These are phyloP conservation scores for Panicum hallii DNA, from an alignment of 202 grass and related monocot genomes.

Conservation along the genomic window DNA sequence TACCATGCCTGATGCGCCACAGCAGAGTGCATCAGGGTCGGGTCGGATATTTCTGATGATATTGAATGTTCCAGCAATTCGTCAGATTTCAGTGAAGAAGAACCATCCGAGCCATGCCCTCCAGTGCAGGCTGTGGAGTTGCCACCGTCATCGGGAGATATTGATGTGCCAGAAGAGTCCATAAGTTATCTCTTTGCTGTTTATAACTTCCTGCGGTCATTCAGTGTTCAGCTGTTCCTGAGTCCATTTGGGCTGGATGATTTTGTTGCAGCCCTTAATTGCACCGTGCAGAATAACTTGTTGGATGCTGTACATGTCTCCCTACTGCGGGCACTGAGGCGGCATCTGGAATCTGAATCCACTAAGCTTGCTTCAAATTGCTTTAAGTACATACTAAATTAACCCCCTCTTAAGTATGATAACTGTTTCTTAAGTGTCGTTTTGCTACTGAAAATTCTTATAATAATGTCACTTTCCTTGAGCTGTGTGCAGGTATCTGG, in stretches of 20 bases:
- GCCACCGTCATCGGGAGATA: conserved; percentile 77
- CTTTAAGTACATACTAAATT: conserved; percentile 62
- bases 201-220: conserved; percentile 87
- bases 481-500: conserved; percentile 62
- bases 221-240: conserved; percentile 83
- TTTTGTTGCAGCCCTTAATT: conserved; percentile 82
- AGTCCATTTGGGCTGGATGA: conserved; percentile 88
- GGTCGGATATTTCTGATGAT: conserved; percentile 59
- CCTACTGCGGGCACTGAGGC: conserved; percentile 67
- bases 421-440: conserved; percentile 10
- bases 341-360: conserved; percentile 74
- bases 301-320: conserved; percentile 88
- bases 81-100: conserved; percentile 55
- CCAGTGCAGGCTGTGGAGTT: conserved; percentile 55
- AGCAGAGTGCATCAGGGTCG: conserved; percentile 43
- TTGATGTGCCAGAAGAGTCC: conserved; percentile 78
- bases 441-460: conserved; percentile 30
- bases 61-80: conserved; percentile 75
- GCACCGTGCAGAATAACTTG: conserved; percentile 70
- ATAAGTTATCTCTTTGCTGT: conserved; percentile 78
- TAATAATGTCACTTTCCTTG: conserved; percentile 33
- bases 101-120: conserved; percentile 29
- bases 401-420: conserved; percentile 27
- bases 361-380: conserved; percentile 76
- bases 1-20: conserved; percentile 33